Evolutionary conservation across 495 filamentous ascomycete species (phyloP).

Genomic region (Glonium stellatum): DNA sequence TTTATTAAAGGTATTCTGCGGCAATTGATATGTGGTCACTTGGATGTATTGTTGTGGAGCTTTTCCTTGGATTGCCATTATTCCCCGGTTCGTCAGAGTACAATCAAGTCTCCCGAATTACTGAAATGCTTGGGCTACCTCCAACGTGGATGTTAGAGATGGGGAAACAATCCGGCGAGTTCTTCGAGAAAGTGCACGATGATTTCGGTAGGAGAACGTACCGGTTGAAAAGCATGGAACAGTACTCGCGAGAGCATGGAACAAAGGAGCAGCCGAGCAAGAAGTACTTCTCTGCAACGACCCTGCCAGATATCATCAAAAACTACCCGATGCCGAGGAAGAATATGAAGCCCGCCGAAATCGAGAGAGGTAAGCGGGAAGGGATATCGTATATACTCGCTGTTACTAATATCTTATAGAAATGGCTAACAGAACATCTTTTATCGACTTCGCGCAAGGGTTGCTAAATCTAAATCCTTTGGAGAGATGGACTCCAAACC

Average conservation of each 20-base stretch:
- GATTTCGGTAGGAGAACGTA: constrained; percentile 85
- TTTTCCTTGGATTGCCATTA: constrained; percentile 89
- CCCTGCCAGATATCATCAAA: constrained; percentile 92
- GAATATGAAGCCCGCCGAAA: constrained; percentile 97
- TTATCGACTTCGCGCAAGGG: constrained; percentile 98
- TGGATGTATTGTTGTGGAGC: constrained; percentile 96
- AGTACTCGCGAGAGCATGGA: constrained; percentile 88
- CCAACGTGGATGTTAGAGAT: constrained; percentile 99
- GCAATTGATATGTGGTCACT: constrained; percentile 99
- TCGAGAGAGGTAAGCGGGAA: constrained; percentile 74
- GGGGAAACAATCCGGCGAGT: constrained; percentile 95
- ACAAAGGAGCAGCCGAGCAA: constrained; percentile 99
- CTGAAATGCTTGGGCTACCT: constrained; percentile 95
- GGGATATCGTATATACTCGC: neutral
- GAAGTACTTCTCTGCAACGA: constrained; percentile 95
- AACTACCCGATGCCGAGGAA: constrained; percentile 97
- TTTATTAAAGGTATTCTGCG: constrained; percentile 68
- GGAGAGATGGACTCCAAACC: constrained; percentile 95
- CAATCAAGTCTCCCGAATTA: constrained; percentile 94
- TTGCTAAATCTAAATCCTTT: constrained; percentile 91
- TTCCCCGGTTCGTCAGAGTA: constrained; percentile 99
- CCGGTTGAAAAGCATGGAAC: constrained; percentile 92
- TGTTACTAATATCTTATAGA: constrained; percentile 49
- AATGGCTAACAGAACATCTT: constrained; percentile 96
- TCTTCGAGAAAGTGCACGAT: constrained; percentile 93